phyloP scores from a whole-genome alignment of 2,329 filamentous ascomycete genomes.

The Madurella fahalii region DNA sequence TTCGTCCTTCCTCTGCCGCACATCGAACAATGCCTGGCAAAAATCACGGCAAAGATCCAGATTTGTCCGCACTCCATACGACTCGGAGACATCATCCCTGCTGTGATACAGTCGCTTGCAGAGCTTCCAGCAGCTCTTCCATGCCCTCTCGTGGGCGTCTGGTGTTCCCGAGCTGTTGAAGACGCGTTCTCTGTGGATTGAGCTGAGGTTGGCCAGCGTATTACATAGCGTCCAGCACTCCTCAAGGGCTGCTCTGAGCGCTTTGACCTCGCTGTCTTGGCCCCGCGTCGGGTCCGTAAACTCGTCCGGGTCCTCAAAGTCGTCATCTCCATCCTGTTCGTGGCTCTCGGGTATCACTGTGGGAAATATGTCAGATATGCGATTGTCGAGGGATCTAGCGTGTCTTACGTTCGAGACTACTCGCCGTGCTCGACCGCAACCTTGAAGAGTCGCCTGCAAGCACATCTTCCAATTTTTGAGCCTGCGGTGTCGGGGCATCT shows the following conservation, averaged over 20 bases:
- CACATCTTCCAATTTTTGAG: constrained; percentile 76
- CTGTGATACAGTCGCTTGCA: constrained; percentile 87
- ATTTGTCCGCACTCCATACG: constrained; percentile 66
- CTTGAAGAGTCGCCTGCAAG: constrained; percentile 49
- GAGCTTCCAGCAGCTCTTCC: constrained; percentile 90
- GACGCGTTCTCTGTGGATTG: constrained; percentile 73
- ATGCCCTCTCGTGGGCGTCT: constrained; percentile 79
- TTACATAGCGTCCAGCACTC: constrained; percentile 96
- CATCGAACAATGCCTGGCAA: constrained; percentile 86
- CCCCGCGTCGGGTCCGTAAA: constrained; percentile 39
- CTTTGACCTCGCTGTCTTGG: constrained; percentile 58
- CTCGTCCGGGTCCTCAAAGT: constrained; percentile 49
- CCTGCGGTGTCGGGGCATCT: constrained; percentile 72
- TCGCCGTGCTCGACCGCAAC: constrained; percentile 62
- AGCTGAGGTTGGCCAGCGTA: constrained; percentile 79
- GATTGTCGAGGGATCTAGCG: not conserved
- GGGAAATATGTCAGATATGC: constrained; percentile 7
- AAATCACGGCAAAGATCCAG: constrained; percentile 88
- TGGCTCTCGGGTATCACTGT: constrained; percentile 49
- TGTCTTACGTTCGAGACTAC: constrained; percentile 69
- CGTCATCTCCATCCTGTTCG: constrained; percentile 49
- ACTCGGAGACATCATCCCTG: constrained; percentile 64
- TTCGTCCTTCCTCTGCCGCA: constrained; percentile 73
- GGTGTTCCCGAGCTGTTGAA: constrained; percentile 71
- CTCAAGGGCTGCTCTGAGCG: constrained; percentile 70